phyloP scores from a whole-genome alignment of 2,329 filamentous ascomycete genomes.

The Fusarium sp. region DNA sequence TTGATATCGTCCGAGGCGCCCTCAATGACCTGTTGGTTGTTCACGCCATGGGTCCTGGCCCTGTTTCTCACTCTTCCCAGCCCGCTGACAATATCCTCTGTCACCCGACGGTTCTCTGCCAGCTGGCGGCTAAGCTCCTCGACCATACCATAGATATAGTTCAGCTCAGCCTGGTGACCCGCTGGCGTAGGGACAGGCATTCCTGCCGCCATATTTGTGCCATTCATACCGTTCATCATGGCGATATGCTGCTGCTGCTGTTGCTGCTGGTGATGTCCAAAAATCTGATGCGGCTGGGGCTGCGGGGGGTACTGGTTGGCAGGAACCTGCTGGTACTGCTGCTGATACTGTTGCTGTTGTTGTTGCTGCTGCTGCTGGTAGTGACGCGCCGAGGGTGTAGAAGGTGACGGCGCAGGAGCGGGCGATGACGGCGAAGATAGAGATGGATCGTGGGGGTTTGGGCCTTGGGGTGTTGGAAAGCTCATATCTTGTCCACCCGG shows the following conservation, averaged over 20 bases:
- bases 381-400: slow-evolving; percentile 41
- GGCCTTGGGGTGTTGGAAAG: slow-evolving; percentile 45
- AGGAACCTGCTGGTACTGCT: slow-evolving; percentile 31
- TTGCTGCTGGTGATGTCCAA: slow-evolving; percentile 34
- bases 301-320: slow-evolving; percentile 29
- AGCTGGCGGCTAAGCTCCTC: slow-evolving; percentile 73
- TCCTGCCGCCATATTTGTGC: slow-evolving; percentile 57
- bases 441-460: slow-evolving; percentile 40
- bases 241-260: slow-evolving; percentile 37
- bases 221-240: slow-evolving; percentile 63
- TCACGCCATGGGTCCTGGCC: slow-evolving; percentile 62
- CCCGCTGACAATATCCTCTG: slow-evolving; percentile 72
- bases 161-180: slow-evolving; percentile 74
- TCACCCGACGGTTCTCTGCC: slow-evolving; percentile 68
- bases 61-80: slow-evolving; percentile 69
- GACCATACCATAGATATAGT: slow-evolving; percentile 75
- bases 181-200: slow-evolving; percentile 70
- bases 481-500: slow-evolving; percentile 45
- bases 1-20: slow-evolving; percentile 67
- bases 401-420: slow-evolving; percentile 21
- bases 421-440: slow-evolving; percentile 31
- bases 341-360: slow-evolving; percentile 32
- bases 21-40: slow-evolving; percentile 68
- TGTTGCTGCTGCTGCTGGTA: slow-evolving; percentile 40
- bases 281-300: slow-evolving; percentile 38